Evolutionary conservation across 1,284 basidiomycete species (phyloP).

Genomic region (Leccinum griseonigrum): DNA sequence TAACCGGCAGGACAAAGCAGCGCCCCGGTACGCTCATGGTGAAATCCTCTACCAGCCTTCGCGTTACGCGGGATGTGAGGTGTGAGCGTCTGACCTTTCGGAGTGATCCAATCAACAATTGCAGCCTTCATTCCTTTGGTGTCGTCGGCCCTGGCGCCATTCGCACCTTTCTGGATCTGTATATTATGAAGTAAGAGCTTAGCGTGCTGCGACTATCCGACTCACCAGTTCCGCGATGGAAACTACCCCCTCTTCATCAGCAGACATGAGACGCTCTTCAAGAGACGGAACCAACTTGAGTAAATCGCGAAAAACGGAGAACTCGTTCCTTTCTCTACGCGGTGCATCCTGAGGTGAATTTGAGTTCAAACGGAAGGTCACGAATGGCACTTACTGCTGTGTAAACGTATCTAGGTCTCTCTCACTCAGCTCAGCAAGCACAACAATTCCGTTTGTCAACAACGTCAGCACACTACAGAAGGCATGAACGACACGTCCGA

Average conservation of each 20-base stretch:
- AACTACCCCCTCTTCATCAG: not conserved
- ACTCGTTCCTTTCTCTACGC: not conserved
- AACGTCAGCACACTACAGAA: too few species aligned
- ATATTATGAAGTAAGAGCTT: not conserved
- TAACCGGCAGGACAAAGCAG: not conserved
- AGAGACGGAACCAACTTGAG: not conserved
- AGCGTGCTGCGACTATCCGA: not conserved
- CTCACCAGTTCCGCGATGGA: not conserved
- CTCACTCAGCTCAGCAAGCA: too few species aligned
- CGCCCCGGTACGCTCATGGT: not conserved
- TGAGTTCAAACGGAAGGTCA: too few species aligned
- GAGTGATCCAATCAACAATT: not conserved
- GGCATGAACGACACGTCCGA: too few species aligned
- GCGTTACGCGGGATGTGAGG: not conserved
- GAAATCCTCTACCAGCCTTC: not conserved
- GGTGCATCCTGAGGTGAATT: too few species aligned
- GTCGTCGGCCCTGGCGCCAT: not conserved
- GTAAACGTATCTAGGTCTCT: too few species aligned
- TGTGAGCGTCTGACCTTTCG: not conserved
- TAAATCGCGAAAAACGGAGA: not conserved
- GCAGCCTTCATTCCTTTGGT: not conserved
- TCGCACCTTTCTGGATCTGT: not conserved
- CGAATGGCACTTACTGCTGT: too few species aligned
- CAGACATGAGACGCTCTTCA: not conserved
- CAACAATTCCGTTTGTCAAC: too few species aligned